Evolutionary conservation across 2,329 filamentous ascomycete genomes (phyloP).

Genomic region (Ciborinia camelliae): DNA sequence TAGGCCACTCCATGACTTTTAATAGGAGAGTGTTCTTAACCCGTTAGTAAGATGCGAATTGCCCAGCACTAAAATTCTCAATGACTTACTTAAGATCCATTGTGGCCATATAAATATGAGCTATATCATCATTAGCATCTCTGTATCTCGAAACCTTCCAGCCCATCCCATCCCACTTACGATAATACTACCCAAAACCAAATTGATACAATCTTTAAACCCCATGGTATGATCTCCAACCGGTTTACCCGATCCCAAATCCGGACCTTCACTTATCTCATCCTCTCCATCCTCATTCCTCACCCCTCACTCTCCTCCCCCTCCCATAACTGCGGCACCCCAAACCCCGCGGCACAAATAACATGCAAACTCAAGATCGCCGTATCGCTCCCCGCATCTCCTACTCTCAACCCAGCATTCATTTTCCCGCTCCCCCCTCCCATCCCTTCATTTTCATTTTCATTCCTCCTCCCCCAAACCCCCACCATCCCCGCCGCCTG

Average conservation of each 20-base stretch:
- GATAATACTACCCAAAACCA: constrained; percentile 45
- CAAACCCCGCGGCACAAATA: constrained; percentile 53
- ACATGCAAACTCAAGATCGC: constrained; percentile 52
- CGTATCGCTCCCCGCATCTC: constrained; percentile 43
- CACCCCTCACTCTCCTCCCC: constrained; percentile 28
- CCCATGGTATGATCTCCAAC: constrained; percentile 39
- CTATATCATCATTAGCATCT: neutral
- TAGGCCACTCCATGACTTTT: constrained; percentile 43
- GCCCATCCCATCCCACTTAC: neutral
- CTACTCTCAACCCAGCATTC: constrained; percentile 36
- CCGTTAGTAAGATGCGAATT: neutral
- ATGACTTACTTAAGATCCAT: constrained; percentile 41
- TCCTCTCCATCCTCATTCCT: neutral
- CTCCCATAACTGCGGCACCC: constrained; percentile 39
- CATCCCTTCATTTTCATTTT: constrained; percentile 40
- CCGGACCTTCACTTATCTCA: neutral
- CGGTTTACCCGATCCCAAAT: constrained; percentile 5
- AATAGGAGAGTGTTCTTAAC: constrained; percentile 37
- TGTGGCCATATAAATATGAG: constrained; percentile 40
- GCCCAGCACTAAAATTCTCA: neutral
- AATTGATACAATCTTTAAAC: constrained; percentile 49
- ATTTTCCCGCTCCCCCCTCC: constrained; percentile 33
- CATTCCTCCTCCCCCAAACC: constrained; percentile 48
- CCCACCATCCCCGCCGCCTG: constrained; percentile 45
- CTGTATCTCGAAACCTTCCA: neutral